Evolutionary conservation across 441 rosid genomes (phyloP).

Genomic region (Jatropha podagrica): DNA sequence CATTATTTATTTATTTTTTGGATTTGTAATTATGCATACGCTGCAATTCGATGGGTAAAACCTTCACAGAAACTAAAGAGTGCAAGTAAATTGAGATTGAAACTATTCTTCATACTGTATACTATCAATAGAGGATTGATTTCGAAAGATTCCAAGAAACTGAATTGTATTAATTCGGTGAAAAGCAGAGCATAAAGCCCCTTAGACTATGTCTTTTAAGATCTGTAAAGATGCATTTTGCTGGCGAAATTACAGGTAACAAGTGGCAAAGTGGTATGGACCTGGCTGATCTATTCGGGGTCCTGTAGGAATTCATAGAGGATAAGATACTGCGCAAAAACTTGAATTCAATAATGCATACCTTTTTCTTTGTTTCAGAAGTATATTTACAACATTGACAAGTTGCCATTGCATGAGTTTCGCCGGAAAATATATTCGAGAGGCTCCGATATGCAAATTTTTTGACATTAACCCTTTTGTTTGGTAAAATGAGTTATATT

Average conservation of each 20-base stretch:
- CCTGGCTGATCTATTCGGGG: constrained; percentile 11
- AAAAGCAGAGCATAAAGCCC: not conserved
- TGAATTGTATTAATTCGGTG: not conserved
- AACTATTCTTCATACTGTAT: not conserved
- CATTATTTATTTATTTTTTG: too few relatives aligned
- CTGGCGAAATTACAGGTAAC: constrained; percentile 23
- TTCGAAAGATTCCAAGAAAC: not conserved
- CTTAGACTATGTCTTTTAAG: not conserved
- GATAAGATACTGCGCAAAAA: not conserved
- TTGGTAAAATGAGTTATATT: not conserved
- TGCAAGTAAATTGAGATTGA: not conserved
- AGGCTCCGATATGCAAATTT: too few relatives aligned
- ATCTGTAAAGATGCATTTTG: not conserved
- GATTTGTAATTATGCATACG: too few relatives aligned
- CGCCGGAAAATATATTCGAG: not conserved
- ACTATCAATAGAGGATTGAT: not conserved
- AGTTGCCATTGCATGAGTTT: constrained; percentile 8
- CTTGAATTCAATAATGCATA: constrained; percentile 2
- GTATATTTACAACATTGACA: constrained; percentile 20
- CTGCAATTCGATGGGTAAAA: too few relatives aligned
- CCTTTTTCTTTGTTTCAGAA: constrained; percentile 10
- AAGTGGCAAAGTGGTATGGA: constrained; percentile 15
- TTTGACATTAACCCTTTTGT: too few relatives aligned
- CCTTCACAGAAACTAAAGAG: too few relatives aligned
- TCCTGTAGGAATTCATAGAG: not conserved